Evolutionary conservation across 1,139 yeast genomes (phyloP), one percentile per base, ranked within the genome.

Genomic region (Hemisphaericaspora xylanilytica): DNA sequence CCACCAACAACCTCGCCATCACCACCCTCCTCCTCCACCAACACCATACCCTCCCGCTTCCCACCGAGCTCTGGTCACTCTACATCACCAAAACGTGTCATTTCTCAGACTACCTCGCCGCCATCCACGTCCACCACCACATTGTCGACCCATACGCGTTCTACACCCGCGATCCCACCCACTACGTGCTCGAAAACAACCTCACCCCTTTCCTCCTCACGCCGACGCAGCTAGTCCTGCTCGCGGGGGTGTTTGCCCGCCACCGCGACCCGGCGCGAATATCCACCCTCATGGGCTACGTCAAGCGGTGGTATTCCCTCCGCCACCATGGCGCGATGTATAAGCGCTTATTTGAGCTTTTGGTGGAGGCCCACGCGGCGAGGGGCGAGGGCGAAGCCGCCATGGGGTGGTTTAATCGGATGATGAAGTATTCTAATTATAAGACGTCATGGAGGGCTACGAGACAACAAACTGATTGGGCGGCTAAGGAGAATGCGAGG

Each of bases 251-350:
- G 1, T 70, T 65, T 41, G 52, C 51, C 11, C 54, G 52, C n/a
- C 50, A 61, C 30, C 50, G 52, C 7, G 63, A 64, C 40, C 47
- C 58, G 1, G 45, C 43, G 8, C 52, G 65, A 37, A 51, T 68
- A 2, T 48, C 56, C 10, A 73, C 74, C 0, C 36, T 69, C 13
- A 31, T 61, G 6, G 51, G 48, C 9, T 70, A 70, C 45, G 67
- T 70, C 50, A 62, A 65, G 44, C 47, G 72, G 30, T 70, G 60
- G 43, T 70, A 67, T 49, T 69, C 75, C 0, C 59, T 60, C 34
- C 48, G 53, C 13, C 58, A 63, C n/a, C 65, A 67, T 41, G 46
- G 55, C 28, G 41, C 38, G 5, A 51, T 57, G 1, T 46, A 52
- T 21, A 53, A 63, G 0, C 46, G 58, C 3, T 44, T 55, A 20